Evolutionary conservation across 345 rosid genomes (phyloP).

Genomic region (Eucalyptus curtisii): DNA sequence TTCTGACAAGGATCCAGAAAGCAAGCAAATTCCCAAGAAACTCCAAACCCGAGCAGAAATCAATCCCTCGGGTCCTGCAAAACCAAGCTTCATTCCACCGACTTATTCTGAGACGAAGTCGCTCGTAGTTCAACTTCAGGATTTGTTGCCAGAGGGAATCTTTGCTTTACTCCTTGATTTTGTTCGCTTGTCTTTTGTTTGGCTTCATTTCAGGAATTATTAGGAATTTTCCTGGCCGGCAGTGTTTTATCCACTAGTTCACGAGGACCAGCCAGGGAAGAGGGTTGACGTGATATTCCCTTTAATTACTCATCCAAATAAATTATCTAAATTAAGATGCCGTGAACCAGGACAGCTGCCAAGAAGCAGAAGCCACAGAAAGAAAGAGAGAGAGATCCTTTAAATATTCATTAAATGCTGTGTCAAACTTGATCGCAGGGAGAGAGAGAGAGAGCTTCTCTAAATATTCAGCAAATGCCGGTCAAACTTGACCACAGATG

Average conservation of each 20-base stretch:
- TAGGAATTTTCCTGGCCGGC: not conserved
- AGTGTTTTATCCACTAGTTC: not conserved
- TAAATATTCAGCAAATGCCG: too few relatives aligned
- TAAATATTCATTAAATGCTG: not conserved
- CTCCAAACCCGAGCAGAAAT: not conserved
- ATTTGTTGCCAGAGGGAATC: not conserved
- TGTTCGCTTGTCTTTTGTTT: not conserved
- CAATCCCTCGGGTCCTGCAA: not conserved
- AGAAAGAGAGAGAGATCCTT: not conserved
- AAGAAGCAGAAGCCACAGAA: not conserved
- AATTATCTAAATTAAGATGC: not conserved
- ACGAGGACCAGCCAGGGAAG: not conserved
- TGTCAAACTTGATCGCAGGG: not conserved
- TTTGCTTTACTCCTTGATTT: not conserved
- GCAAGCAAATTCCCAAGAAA: not conserved
- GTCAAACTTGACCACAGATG: too few relatives aligned
- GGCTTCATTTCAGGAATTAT: not conserved
- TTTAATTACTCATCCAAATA: too few relatives aligned
- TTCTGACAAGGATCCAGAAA: not conserved
- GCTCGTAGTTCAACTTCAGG: not conserved
- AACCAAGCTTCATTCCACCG: not conserved
- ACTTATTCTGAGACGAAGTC: not conserved
- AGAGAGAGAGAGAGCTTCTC: too few relatives aligned
- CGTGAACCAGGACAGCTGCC: not conserved
- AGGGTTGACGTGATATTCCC: not conserved